phyloP scores from a whole-genome alignment of 768 basidiomycete species.

The Trametes coccinea region DNA sequence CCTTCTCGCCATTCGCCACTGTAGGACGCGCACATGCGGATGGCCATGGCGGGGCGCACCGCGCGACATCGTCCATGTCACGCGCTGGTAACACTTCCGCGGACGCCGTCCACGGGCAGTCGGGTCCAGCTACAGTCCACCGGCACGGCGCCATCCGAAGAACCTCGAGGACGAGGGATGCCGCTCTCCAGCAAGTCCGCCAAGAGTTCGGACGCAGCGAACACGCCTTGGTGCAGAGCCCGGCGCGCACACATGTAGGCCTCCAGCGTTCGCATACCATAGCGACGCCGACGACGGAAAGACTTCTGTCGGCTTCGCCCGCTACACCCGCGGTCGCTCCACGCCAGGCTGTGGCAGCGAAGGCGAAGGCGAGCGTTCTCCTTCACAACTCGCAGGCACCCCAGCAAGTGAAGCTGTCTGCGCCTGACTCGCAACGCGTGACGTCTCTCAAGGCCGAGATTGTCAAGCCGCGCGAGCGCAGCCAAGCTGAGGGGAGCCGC shows the following conservation, averaged over 20 bases:
- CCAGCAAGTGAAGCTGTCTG: not conserved
- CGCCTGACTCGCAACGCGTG: not conserved
- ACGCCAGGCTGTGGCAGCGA: not conserved
- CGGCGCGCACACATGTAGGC: not conserved
- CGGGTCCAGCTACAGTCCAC: conserved; percentile 4
- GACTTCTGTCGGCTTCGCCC: not conserved
- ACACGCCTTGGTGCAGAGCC: not conserved
- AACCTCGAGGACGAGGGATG: conserved; percentile 7
- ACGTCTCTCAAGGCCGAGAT: not conserved
- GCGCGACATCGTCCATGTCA: too few species aligned
- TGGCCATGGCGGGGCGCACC: too few species aligned
- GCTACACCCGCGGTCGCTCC: not conserved
- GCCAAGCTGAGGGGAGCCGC: not conserved
- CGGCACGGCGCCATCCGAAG: conserved; percentile 13
- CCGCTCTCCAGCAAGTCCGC: conserved; percentile 2
- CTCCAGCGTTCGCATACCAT: conserved; percentile 3
- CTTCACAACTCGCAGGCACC: conserved; percentile 2
- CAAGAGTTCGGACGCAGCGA: conserved; percentile 3
- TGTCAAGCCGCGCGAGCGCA: not conserved
- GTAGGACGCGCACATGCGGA: not conserved
- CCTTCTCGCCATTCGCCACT: conserved; percentile 7
- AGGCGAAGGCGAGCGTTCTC: conserved; percentile 1
- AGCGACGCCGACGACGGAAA: not conserved
- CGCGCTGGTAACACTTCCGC: not conserved
- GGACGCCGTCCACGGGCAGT: not conserved